Evolutionary conservation across 805 yeast species (phyloP).

Genomic region (Kuraishia cidri): DNA sequence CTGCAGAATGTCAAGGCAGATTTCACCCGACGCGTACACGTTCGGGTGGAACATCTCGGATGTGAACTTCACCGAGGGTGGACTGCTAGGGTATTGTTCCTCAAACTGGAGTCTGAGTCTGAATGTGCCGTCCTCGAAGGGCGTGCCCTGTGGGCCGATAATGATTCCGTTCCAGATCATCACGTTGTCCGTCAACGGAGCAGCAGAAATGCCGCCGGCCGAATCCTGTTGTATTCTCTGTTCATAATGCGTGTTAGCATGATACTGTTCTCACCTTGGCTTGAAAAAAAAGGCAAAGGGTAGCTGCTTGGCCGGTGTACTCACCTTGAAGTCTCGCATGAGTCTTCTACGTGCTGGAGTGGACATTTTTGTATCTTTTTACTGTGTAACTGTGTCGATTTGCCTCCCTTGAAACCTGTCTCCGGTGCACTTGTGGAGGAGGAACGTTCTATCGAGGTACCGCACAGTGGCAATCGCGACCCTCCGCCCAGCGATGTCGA

Average conservation of each 20-base stretch:
- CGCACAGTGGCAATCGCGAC: too few species aligned
- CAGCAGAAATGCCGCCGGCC: conserved; percentile 96
- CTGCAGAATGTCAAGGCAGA: conserved; percentile 91
- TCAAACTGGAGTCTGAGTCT: conserved; percentile 80
- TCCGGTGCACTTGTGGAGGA: too few species aligned
- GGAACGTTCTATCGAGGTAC: too few species aligned
- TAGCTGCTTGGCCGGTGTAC: too few species aligned
- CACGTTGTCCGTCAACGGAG: conserved; percentile 94
- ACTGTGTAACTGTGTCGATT: not conserved
- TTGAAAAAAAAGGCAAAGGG: too few species aligned
- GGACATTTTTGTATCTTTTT: conserved; percentile 48
- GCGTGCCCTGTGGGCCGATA: conserved; percentile 95
- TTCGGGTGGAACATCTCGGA: conserved; percentile 98
- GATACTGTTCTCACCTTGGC: too few species aligned
- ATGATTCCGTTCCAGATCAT: conserved; percentile 98
- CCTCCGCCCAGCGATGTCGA: too few species aligned
- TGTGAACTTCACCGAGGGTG: conserved; percentile 85
- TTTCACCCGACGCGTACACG: conserved; percentile 91
- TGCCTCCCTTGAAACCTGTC: too few species aligned
- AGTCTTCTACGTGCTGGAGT: conserved; percentile 98
- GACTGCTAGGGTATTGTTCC: conserved; percentile 96
- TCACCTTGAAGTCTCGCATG: conserved; percentile 97
- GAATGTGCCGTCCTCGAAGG: conserved; percentile 97
- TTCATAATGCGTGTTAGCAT: conserved; percentile 26
- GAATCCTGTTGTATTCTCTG: conserved; percentile 98